Evolutionary conservation across 345 rosid genomes (phyloP).

Genomic region (Sisymbrium irio): DNA sequence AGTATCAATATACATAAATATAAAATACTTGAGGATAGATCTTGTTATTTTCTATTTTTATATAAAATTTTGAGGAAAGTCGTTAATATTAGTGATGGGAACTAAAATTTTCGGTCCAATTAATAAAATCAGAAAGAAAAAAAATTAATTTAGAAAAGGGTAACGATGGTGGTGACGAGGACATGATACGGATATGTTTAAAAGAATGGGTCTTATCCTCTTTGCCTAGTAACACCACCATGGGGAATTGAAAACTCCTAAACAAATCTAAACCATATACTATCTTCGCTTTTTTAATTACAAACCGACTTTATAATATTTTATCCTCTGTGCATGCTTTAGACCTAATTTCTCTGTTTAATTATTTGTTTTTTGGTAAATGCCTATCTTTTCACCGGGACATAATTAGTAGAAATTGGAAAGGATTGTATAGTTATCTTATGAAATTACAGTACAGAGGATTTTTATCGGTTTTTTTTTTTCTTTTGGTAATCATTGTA

Average conservation of each 20-base stretch:
- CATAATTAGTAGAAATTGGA: background rate
- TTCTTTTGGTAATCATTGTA: background rate
- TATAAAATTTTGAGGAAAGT: no score
- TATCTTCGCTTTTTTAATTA: background rate
- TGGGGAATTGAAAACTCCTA: constrained; percentile 26
- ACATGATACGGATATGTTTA: constrained; percentile 33
- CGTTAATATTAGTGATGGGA: constrained; percentile 25
- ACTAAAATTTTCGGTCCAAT: constrained; percentile 15
- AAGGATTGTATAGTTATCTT: background rate
- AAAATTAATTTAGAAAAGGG: background rate
- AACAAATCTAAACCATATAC: constrained; percentile 17
- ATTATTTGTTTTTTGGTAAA: background rate
- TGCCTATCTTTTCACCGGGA: background rate
- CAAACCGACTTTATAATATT: constrained; percentile 21
- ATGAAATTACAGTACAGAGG: background rate
- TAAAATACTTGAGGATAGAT: constrained; percentile 2
- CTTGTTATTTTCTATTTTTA: background rate
- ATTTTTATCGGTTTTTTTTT: background rate
- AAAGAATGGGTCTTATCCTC: constrained; percentile 33
- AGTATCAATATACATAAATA: background rate
- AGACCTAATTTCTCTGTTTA: constrained; percentile 8
- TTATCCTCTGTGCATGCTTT: constrained; percentile 3
- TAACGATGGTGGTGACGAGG: constrained; percentile 31
- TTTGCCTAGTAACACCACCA: constrained; percentile 17
- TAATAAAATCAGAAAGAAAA: background rate